These are phyloP conservation scores for Mortierella sp. DNA, from an alignment of 371 early-diverging fungal genomes.

Conservation along the genomic window DNA sequence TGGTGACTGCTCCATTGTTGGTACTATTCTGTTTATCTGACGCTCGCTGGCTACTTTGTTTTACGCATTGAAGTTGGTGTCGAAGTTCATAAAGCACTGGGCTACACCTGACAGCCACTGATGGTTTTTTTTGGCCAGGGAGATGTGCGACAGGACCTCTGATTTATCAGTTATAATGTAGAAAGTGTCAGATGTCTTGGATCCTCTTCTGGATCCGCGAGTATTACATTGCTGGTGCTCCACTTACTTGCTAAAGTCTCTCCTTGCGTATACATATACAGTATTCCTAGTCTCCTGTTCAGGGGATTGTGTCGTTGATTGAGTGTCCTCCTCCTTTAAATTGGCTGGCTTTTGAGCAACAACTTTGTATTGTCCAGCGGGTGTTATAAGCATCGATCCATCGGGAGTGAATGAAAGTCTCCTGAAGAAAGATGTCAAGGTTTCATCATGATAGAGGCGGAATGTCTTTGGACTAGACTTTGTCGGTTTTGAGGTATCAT, in stretches of 20 bases:
- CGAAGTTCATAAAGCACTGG: constrained; percentile 66
- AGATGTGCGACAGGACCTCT: constrained; percentile 79
- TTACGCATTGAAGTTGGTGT: constrained; percentile 21
- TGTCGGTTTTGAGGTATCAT: constrained; percentile 33
- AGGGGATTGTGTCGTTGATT: constrained; percentile 10
- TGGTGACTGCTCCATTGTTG: not conserved
- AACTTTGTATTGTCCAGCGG: constrained; percentile 79
- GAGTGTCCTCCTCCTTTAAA: constrained; percentile 27
- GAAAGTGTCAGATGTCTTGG: not conserved
- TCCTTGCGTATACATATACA: constrained; percentile 63
- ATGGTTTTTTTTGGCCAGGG: constrained; percentile 81
- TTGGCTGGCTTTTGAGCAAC: constrained; percentile 8
- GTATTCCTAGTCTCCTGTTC: constrained; percentile 55
- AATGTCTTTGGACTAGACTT: constrained; percentile 45
- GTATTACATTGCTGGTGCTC: not conserved
- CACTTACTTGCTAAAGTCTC: constrained; percentile 57
- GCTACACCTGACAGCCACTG: constrained; percentile 85
- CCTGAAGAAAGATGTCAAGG: constrained; percentile 91
- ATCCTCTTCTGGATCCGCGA: too few relatives aligned
- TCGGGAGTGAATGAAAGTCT: constrained; percentile 92
- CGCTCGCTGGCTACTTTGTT: not conserved
- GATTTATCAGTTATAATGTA: constrained; percentile 13
- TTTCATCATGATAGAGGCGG: constrained; percentile 90
- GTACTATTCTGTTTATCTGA: not conserved
- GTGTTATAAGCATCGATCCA: constrained; percentile 86